phyloP scores from a whole-genome alignment of 176 grass and related monocot species.

The Eleusine coracana region DNA sequence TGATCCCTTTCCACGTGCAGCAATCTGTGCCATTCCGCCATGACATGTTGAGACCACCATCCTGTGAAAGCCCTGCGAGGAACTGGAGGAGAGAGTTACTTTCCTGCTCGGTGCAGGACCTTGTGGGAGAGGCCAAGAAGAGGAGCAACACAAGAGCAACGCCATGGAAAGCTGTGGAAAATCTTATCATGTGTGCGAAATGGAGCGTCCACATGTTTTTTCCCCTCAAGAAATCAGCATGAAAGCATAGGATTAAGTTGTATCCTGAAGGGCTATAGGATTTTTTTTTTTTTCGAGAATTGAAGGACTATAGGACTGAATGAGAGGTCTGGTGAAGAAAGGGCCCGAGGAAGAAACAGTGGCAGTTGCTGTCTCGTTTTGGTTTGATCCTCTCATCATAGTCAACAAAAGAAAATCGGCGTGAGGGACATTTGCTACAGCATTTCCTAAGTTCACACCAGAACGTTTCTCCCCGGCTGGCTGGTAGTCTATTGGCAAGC shows the following conservation, averaged over 20 bases:
- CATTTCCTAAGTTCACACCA: neutral
- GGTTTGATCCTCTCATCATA: constrained; percentile 5
- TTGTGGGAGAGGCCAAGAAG: constrained; percentile 21
- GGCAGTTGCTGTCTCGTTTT: neutral
- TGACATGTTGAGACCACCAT: neutral
- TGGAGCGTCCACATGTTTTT: neutral
- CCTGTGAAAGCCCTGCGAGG: constrained; percentile 32
- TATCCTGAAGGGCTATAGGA: neutral
- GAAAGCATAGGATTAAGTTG: neutral
- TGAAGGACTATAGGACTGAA: neutral
- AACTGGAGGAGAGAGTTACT: constrained; percentile 44
- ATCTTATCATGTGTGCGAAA: neutral
- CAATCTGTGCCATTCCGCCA: constrained; percentile 47
- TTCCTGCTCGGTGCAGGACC: constrained; percentile 43
- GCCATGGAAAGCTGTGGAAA: neutral
- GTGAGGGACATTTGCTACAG: neutral
- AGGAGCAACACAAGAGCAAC: constrained; percentile 31
- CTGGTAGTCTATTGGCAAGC: constrained; percentile 5
- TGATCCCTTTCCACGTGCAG: constrained; percentile 54
- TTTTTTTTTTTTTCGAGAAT: too few species aligned
- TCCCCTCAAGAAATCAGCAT: neutral
- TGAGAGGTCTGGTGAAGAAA: neutral
- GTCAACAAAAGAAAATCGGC: neutral
- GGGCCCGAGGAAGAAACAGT: neutral
- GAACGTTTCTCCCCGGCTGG: neutral